Base-by-base conservation (phyloP, 805 yeast genomes). In the Debaryomyces prosopidis region DNA sequence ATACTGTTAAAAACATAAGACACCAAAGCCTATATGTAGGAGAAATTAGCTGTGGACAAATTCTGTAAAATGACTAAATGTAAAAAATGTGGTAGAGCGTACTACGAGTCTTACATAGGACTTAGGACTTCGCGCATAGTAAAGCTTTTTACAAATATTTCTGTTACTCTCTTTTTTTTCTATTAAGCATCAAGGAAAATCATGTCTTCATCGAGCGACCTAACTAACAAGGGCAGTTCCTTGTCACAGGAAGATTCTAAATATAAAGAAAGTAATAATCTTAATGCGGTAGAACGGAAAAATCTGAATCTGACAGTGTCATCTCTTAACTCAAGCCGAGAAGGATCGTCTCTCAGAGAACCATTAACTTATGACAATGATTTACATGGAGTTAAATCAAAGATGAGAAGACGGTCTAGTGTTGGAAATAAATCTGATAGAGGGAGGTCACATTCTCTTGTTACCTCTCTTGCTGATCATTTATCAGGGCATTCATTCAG, bases 141-240 rank as follows among this genome's bases (percentile, higher is more conserved):
- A n/a, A n/a, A n/a, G n/a, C n/a, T n/a, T n/a, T n/a, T n/a, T n/a
- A n/a, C n/a, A n/a, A n/a, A n/a, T n/a, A n/a, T n/a, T n/a, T n/a
- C n/a, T n/a, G n/a, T n/a, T n/a, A n/a, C n/a, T n/a, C n/a, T n/a
- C n/a, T n/a, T n/a, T n/a, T n/a, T n/a, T n/a, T n/a, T n/a, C n/a
- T n/a, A n/a, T n/a, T n/a, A n/a, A n/a, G n/a, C n/a, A n/a, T n/a
- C n/a, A n/a, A 23, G 26, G 9, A 23, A 7, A 23, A 14, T 9
- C 36, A 39, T 39, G 36, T 30, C 42, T 3, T 31, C 36, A 14
- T 39, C 42, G 10, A 20, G 32, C 7, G 19, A 30, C 32, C 17
- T 19, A 38, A 15, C 19, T n/a, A 30, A 36, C 8, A 36, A 30
- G 40, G 18, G 9, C 17, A n/a, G 17, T 23, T 38, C 18, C 3